Evolutionary conservation across 139 green algal species (phyloP).

Genomic region (Chlamydomonas incerta): DNA sequence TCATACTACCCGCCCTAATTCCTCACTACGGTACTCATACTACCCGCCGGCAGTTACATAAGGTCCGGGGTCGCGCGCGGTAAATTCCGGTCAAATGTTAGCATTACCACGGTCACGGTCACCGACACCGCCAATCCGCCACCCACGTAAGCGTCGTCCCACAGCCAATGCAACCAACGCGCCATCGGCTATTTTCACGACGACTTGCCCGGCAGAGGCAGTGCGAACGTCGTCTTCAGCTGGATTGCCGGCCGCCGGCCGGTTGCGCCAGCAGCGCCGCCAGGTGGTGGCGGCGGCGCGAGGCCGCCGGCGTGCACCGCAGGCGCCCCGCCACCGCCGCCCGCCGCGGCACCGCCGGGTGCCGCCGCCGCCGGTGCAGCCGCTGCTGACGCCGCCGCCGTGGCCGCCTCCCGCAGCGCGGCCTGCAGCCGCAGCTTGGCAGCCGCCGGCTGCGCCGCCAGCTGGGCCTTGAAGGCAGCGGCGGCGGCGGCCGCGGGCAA

Average conservation of each 20-base stretch:
- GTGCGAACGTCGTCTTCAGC: constrained; percentile 58
- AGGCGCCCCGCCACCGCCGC: background rate
- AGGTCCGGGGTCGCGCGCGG: no score
- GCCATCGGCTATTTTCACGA: no score
- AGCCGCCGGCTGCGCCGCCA: constrained; percentile 53
- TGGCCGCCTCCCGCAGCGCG: constrained; percentile 47
- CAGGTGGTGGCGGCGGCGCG: background rate
- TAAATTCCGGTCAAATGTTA: no score
- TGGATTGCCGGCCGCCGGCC: constrained; percentile 51
- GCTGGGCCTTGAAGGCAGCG: constrained; percentile 55
- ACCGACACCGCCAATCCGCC: no score
- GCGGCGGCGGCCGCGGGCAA: constrained; percentile 48
- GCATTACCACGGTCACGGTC: no score
- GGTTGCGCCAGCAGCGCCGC: background rate
- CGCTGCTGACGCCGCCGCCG: background rate
- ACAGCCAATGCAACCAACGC: no score
- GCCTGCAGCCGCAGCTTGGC: constrained; percentile 67
- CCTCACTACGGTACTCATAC: no score
- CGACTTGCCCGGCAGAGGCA: constrained; percentile 37
- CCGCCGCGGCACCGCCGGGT: no score
- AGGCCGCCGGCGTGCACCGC: no score
- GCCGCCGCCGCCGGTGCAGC: background rate
- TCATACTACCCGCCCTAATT: no score
- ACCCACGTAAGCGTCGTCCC: no score
- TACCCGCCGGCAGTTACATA: no score